Evolutionary conservation across 352 stramenopile genomes (phyloP).

Genomic region (Globisporangium camurandrum): DNA sequence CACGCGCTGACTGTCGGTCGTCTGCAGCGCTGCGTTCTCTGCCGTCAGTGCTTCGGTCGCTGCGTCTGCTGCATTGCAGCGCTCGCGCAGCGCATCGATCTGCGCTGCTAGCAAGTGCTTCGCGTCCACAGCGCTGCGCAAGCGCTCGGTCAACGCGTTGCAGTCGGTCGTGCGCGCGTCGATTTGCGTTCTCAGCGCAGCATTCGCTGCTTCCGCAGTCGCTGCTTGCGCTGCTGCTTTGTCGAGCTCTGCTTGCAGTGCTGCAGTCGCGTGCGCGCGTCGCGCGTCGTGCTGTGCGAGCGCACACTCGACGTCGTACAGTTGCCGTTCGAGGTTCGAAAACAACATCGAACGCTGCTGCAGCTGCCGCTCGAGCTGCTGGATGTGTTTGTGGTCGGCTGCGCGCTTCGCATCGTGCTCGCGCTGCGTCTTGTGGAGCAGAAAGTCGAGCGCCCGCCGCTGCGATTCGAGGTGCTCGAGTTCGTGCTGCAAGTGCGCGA

Average conservation of each 20-base stretch:
- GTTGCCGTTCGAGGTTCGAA: conserved; percentile 54
- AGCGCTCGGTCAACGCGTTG: conserved; percentile 17
- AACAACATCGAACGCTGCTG: conserved; percentile 54
- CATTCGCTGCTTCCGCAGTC: conserved; percentile 34
- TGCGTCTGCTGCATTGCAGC: conserved; percentile 28
- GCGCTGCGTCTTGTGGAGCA: conserved; percentile 66
- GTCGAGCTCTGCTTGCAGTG: conserved; percentile 24
- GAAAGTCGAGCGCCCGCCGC: conserved; percentile 49
- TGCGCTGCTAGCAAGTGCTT: conserved; percentile 48
- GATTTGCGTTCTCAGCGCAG: conserved; percentile 21
- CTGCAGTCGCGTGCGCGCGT: conserved; percentile 36
- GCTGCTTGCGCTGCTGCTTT: conserved; percentile 18
- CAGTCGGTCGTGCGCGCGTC: no score
- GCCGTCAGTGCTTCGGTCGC: conserved; percentile 50
- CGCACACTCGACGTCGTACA: conserved; percentile 62
- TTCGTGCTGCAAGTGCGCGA: conserved; percentile 47
- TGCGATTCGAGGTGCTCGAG: conserved; percentile 53
- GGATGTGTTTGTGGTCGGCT: conserved; percentile 54
- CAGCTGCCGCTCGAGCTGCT: conserved; percentile 71
- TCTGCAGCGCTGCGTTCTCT: conserved; percentile 62
- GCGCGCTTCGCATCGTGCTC: conserved; percentile 61
- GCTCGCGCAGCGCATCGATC: conserved; percentile 36
- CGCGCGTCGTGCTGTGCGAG: conserved; percentile 40
- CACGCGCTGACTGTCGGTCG: conserved; percentile 47
- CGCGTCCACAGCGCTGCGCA: conserved; percentile 31